Evolutionary conservation across 208 protist genomes (phyloP), one percentile per base, ranked within the genome.

Genomic region (Baffinella frigidus): DNA sequence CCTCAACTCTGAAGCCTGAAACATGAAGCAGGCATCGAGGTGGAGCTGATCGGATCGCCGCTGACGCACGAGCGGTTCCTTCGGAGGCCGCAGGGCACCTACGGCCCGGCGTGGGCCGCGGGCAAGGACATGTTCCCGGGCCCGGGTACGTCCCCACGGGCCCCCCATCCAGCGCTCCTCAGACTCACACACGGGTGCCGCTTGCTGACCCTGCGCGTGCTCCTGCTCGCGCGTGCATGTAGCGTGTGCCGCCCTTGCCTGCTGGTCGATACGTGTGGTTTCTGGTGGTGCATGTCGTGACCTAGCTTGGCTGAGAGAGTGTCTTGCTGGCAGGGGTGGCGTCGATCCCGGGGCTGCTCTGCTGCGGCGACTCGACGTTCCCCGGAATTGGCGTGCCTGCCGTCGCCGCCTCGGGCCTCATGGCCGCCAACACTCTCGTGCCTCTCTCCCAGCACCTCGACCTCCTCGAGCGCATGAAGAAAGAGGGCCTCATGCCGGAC

Each of bases 1-100:
- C n/a, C n/a, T n/a, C n/a, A n/a, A n/a, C n/a, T n/a, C n/a, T n/a
- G n/a, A n/a, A n/a, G n/a, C n/a, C n/a, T n/a, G n/a, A n/a, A n/a
- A n/a, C n/a, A n/a, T n/a, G n/a, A n/a, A n/a, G n/a, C n/a, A n/a
- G n/a, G n/a, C n/a, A n/a, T n/a, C 27, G 64, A 92, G 89, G 89
- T 93, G n/a, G 64, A 81, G 43, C 35, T 91, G 48, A 48, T 93
- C 36, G 92, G 92, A 48, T 89, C 83, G 41, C 92, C 92, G 35
- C 73, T 93, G 38, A 93, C 92, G 83, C 92, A 93, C 92, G 92
- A 92, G 74, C 81, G 92, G 51, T 93, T 81, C 87, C 92, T 93
- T n/a, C 24, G 38, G 30, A 35, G 81, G 80, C 72, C 89, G 9
- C 50, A 45, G 27, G 92, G 92, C 72, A 89, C 83, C 24, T 93